Conservation (phyloP, 352 stramenopile genomes). For the Phytophthora lateralis region DNA sequence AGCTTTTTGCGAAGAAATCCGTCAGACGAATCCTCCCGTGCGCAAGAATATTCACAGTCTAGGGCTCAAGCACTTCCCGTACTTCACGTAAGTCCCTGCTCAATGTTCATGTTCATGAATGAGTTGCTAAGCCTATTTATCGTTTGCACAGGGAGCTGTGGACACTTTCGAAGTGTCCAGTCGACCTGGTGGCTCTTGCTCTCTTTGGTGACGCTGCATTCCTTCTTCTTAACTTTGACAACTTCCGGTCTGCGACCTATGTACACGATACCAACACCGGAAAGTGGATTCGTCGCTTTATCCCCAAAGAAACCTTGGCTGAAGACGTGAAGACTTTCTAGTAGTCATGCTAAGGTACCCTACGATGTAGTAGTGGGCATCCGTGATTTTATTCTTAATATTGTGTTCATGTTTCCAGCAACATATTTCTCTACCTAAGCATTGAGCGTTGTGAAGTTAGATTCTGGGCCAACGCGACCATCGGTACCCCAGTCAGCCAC, state of each 20-base stretch:
- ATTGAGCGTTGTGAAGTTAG: constrained; percentile 73
- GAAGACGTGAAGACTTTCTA: constrained; percentile 14
- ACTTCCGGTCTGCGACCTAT: constrained; percentile 60
- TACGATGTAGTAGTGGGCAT: neutral
- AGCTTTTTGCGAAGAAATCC: constrained; percentile 39
- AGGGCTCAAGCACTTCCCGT: constrained; percentile 32
- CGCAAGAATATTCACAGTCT: constrained; percentile 47
- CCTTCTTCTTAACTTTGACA: constrained; percentile 14
- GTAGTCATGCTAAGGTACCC: neutral
- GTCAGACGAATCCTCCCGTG: constrained; percentile 25
- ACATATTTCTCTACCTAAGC: constrained; percentile 1
- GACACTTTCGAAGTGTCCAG: constrained; percentile 23
- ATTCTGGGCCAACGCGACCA: constrained; percentile 50
- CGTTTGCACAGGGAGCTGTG: neutral
- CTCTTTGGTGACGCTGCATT: constrained; percentile 16
- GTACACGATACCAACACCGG: constrained; percentile 29
- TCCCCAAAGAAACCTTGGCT: neutral
- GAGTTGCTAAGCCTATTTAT: neutral
- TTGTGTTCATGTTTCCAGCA: too few relatives aligned
- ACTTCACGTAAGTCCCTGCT: constrained; percentile 30
- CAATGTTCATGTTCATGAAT: neutral
- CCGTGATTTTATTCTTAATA: neutral
- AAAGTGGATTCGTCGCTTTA: constrained; percentile 35
- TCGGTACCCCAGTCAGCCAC: constrained; percentile 68
- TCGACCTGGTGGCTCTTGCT: constrained; percentile 33